These are phyloP conservation scores for Penicillium capsulatum DNA, from an alignment of 2,329 filamentous ascomycete species.

Conservation along the genomic window DNA sequence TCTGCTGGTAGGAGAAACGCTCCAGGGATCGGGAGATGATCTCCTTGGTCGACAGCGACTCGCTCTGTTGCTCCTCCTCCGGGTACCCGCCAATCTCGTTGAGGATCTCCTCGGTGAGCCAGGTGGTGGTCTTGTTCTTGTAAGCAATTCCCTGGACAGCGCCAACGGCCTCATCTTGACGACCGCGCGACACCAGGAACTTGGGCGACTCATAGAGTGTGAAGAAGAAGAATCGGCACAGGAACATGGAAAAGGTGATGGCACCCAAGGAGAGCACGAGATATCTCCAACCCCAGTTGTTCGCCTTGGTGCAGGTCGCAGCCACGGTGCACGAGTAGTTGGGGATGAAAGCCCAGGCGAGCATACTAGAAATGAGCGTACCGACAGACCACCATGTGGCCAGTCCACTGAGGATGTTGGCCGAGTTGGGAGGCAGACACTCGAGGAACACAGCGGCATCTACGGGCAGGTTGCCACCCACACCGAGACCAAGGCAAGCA, in stretches of 20 bases:
- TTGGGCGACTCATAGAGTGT: slow-evolving; percentile 79
- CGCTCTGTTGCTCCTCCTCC: slow-evolving; percentile 37
- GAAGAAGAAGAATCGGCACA: slow-evolving; percentile 70
- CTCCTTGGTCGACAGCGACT: slow-evolving; percentile 42
- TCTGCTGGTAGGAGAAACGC: slow-evolving; percentile 63
- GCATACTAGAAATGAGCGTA: slow-evolving; percentile 60
- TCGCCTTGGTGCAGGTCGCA: slow-evolving; percentile 41
- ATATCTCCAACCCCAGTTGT: slow-evolving; percentile 68
- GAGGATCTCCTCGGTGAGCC: slow-evolving; percentile 69
- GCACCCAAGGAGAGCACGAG: slow-evolving; percentile 66
- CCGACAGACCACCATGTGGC: slow-evolving; percentile 85
- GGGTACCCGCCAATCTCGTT: slow-evolving; percentile 52
- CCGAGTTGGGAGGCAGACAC: slow-evolving; percentile 71
- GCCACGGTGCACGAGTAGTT: slow-evolving; percentile 52
- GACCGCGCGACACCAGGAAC: slow-evolving; percentile 70
- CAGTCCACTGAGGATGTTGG: slow-evolving; percentile 70
- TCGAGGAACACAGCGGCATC: slow-evolving; percentile 64
- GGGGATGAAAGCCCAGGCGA: slow-evolving; percentile 72
- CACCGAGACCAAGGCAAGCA: slow-evolving; percentile 61
- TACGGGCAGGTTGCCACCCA: slow-evolving; percentile 62
- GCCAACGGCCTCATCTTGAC: slow-evolving; percentile 72
- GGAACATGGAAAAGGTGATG: slow-evolving; percentile 68
- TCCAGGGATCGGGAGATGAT: slow-evolving; percentile 58
- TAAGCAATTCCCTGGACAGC: slow-evolving; percentile 74
- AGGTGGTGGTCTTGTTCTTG: slow-evolving; percentile 65